Conservation (phyloP, 768 basidiomycete genomes). For the Mycena amicta region DNA sequence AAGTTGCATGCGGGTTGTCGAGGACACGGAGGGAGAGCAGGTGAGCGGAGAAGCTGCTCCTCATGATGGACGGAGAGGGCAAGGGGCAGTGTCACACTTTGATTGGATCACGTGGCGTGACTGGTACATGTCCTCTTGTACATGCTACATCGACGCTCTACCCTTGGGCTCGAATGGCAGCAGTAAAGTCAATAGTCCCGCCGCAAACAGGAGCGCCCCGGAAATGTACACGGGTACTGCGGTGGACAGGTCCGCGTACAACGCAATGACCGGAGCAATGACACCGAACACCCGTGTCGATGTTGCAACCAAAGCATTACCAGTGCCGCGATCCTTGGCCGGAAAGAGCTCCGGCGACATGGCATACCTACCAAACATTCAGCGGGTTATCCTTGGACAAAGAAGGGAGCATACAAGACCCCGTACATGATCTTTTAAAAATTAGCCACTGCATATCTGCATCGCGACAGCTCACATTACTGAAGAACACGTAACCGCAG, state of each 20-base stretch:
- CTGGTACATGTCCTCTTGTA: too few relatives aligned
- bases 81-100: not conserved
- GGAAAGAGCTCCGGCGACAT: conserved; percentile 72
- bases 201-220: conserved; percentile 62
- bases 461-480: conserved; percentile 47
- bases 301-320: conserved; percentile 64
- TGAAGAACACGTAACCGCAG: conserved; percentile 70
- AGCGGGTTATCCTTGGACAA: too few relatives aligned
- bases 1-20: conserved; percentile 7
- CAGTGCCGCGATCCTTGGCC: conserved; percentile 73
- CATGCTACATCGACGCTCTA: conserved; percentile 61
- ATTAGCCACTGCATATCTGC: not conserved
- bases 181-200: conserved; percentile 60
- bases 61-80: conserved; percentile 1
- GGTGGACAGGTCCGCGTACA: conserved; percentile 66
- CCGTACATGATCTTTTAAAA: conserved; percentile 67
- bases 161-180: conserved; percentile 78
- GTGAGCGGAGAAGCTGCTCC: conserved; percentile 10
- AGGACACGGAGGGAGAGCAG: conserved; percentile 16
- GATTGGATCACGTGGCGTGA: not conserved
- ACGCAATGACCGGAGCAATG: conserved; percentile 71
- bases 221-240: conserved; percentile 74
- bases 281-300: conserved; percentile 69
- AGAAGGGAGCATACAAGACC: too few relatives aligned
- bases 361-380: too few relatives aligned